A percentile compares a stretch with the other conserved stretches of the same genome.
Evolutionary conservation across 495 filamentous ascomycete genomes (phyloP).

Genomic region (Daldinia caldariorum): DNA sequence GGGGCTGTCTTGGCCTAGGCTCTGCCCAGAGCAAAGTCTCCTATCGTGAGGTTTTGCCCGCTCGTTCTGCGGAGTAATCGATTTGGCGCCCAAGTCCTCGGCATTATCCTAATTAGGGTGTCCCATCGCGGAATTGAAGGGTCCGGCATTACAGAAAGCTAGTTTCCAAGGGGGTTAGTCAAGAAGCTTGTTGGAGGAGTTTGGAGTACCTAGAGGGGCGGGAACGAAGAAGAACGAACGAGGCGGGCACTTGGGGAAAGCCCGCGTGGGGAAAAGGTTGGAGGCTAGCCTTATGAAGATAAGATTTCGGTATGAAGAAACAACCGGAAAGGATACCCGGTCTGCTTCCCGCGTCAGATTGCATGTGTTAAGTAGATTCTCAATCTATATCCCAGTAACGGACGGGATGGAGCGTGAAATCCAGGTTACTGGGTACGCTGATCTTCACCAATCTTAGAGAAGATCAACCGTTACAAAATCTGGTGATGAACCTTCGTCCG

Average conservation of each 20-base stretch:
- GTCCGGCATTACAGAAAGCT: conserved; percentile 27
- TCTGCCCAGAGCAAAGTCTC: background rate
- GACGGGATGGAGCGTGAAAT: background rate
- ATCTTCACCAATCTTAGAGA: conserved; percentile 5
- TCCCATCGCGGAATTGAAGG: conserved; percentile 27
- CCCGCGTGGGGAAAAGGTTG: conserved; percentile 9
- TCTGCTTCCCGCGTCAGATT: conserved; percentile 6
- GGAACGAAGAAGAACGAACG: conserved; percentile 8
- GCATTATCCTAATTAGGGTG: conserved; percentile 10
- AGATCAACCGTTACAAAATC: background rate
- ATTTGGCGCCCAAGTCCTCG: conserved; percentile 4
- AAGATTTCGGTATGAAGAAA: conserved; percentile 12
- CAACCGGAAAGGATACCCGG: conserved; percentile 28
- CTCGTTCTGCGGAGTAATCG: background rate
- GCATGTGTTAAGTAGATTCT: background rate
- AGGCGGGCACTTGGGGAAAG: conserved; percentile 6
- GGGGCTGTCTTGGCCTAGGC: background rate
- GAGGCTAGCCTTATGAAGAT: conserved; percentile 19
- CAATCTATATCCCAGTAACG: conserved; percentile 4
- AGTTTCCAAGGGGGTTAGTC: conserved; percentile 6
- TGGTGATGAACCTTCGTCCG: background rate
- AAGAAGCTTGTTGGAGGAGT: conserved; percentile 7
- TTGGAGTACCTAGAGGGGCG: conserved; percentile 8
- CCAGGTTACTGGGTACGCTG: conserved; percentile 27
- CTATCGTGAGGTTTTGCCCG: background rate